Evolutionary conservation across 352 stramenopile species (phyloP), one percentile per base, ranked within the genome.

Genomic region (Thraustochytrium sp.): DNA sequence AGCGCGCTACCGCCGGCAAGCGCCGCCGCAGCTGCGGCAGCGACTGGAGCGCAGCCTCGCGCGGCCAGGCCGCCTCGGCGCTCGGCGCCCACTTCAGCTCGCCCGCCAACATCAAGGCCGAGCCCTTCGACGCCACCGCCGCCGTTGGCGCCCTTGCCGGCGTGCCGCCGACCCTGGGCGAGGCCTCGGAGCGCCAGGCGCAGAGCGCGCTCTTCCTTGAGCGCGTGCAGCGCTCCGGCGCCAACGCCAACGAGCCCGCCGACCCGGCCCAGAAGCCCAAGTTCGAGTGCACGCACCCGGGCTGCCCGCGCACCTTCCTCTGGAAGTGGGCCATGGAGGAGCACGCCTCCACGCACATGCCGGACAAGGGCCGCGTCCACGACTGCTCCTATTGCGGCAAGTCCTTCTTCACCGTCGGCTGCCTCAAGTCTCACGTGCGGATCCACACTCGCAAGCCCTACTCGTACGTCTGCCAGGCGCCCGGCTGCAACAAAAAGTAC

Each of bases 381-480:
- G 29, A 59, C 16, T 84, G 75, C 61, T 38, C 55, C 5, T 84
- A 82, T 29, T 84, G 75, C 61, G 18, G 34, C 51, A 84, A 84
- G 49, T 9, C 75, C 37, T 84, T 84, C 51, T 84, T 84, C 26
- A 84, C 75, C 59, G n/a, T 62, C 23, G 55, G 55, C 21, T 84
- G 75, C 37, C 61, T 84, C 55, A 84, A 84, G 75, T 84, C 75
- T 4, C 75, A 84, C 38, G 37, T 83, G 16, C 55, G 61, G 4
- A 84, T 84, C 37, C 75, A 84, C 56, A 84, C 75, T 11, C 75
- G 75, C 49, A 84, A 84, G 61, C 75, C 75, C 0, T 62, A 84
- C 46, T 84, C 75, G 38, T 84, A 76, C 46, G 75, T 84, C n/a
- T 84, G 75, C 75, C 85, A 84, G 61, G 75, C 42, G 18, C 34